phyloP scores from a whole-genome alignment of 2,329 filamentous ascomycete species.

The Stachybotrys elegans region DNA sequence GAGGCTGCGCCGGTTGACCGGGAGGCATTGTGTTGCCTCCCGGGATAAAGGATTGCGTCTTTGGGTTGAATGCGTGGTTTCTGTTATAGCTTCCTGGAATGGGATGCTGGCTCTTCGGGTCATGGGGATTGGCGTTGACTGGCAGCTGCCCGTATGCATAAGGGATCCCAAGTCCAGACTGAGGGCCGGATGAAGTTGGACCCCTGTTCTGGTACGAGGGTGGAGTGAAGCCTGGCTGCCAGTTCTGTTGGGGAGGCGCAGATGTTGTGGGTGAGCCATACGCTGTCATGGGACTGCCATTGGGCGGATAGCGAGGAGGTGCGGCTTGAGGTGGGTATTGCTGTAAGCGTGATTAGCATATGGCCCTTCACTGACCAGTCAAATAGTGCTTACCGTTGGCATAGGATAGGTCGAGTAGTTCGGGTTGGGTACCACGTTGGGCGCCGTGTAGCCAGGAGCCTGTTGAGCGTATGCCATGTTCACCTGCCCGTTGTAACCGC shows the following conservation, averaged over 20 bases:
- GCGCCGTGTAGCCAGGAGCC: conserved; percentile 37
- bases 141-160: conserved; percentile 81
- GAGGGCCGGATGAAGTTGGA: conserved; percentile 22
- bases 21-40: conserved; percentile 43
- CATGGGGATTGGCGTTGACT: conserved; percentile 62
- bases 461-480: conserved; percentile 38
- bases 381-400: conserved; percentile 43
- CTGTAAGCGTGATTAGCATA: conserved; percentile 12
- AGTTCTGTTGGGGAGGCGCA: conserved; percentile 23
- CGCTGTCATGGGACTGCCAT: conserved; percentile 28
- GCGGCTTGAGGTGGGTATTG: conserved; percentile 17
- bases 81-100: conserved; percentile 80
- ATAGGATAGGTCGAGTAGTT: conserved; percentile 43
- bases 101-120: conserved; percentile 72
- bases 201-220: conserved; percentile 24
- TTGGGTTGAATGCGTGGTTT: conserved; percentile 80
- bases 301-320: conserved; percentile 25
- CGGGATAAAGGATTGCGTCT: conserved; percentile 88
- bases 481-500: conserved; percentile 38
- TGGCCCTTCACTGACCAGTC: too few species aligned
- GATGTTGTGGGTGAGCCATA: conserved; percentile 29
- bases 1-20: conserved; percentile 41
- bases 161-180: conserved; percentile 33
- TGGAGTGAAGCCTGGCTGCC: conserved; percentile 30
- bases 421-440: conserved; percentile 34